Conservation (phyloP, 169 alveolate species). For the Babesia ovata region DNA sequence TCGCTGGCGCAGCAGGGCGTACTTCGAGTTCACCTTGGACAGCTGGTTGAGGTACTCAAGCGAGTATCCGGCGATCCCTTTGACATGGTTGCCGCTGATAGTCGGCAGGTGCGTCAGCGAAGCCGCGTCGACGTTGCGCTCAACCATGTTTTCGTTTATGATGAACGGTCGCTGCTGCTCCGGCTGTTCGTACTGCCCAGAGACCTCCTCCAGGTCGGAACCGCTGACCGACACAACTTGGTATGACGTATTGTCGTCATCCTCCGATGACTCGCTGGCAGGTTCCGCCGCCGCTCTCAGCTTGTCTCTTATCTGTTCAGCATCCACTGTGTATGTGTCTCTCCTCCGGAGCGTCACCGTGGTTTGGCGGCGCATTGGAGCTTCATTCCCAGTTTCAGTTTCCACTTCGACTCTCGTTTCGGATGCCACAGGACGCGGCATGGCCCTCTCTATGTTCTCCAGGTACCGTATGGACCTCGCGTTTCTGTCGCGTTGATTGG, state of each 20-base stretch:
- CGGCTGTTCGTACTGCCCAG: background rate
- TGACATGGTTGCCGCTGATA: conserved; percentile 18
- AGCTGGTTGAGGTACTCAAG: conserved; percentile 40
- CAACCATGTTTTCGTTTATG: background rate
- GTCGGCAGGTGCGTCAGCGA: conserved; percentile 37
- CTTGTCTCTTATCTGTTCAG: background rate
- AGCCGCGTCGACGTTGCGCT: conserved; percentile 6
- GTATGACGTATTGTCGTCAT: background rate
- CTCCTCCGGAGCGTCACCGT: no score
- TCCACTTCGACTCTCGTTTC: background rate
- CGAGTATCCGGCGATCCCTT: conserved; percentile 27
- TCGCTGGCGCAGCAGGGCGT: conserved; percentile 24
- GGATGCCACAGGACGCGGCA: background rate
- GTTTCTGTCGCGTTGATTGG: no score
- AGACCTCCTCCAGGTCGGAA: conserved; percentile 16
- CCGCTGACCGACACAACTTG: conserved; percentile 18
- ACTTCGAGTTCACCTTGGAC: conserved; percentile 47
- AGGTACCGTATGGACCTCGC: background rate
- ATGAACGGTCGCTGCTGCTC: background rate
- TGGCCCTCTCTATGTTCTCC: background rate
- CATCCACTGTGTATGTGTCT: no score
- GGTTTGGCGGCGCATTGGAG: no score
- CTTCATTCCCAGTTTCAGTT: background rate
- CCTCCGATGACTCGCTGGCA: background rate
- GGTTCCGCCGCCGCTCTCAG: background rate